Evolutionary conservation across 306 rosid species (phyloP), one percentile per base, ranked within the genome.

Genomic region (Aeschynomene evenia): DNA sequence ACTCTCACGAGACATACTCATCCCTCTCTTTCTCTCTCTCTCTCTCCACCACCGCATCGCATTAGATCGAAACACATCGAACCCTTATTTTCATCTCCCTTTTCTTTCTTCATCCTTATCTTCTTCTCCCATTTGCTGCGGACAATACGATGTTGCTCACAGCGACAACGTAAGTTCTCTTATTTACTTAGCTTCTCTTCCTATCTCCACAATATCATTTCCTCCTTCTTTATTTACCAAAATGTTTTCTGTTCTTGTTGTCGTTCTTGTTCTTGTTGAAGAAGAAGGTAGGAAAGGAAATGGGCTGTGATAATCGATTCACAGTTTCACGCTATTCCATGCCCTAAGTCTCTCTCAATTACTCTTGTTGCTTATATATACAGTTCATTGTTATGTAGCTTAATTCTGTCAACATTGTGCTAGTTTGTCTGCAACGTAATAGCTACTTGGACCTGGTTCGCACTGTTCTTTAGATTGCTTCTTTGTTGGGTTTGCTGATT

Each of bases 51-150:
- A 33, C 61, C 68, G 14, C 57, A 23, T 67, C 70, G 54, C 83
- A 40, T 61, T 75, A 79, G 91, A 86, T 86, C 93, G 73, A 33
- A 50, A 51, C 21, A 29, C 71, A 5, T 3, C 46, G 21, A 74
- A 46, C 57, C 72, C 63, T 64, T n/a, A 10, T 14, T 23, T n/a
- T n/a, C n/a, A n/a, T n/a, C n/a, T 1, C 16, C 1, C 50, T 58
- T 14, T 63, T 36, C 36, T 9, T 12, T 76, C 33, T 43, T 2
- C 72, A 4, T 16, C 60, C 11, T 19, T 42, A 15, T 51, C 72
- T 57, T 63, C 59, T 23, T 4, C 6, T 56, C 61, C 59, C 64
- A 40, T 71, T 29, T 12, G 61, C 54, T 16, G 58, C 77, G 60
- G 74, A 51, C 58, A 53, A 50, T 45, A 6, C 83, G 50, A 29